These are phyloP conservation scores for Mrakia blollopis DNA, from an alignment of 768 basidiomycete species.

Conservation along the genomic window DNA sequence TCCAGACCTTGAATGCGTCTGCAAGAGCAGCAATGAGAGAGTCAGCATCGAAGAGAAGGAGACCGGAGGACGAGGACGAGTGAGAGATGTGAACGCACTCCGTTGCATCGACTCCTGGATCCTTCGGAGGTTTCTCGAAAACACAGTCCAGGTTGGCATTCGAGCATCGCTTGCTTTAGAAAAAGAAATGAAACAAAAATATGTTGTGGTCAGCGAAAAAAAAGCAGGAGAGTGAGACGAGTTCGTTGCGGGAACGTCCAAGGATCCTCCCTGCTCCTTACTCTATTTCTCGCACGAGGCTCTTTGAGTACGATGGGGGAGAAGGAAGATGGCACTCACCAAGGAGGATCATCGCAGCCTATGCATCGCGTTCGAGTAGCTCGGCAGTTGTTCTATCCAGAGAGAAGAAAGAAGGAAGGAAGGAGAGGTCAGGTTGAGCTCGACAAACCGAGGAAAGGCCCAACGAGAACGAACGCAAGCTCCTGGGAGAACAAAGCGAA, in stretches of 20 bases:
- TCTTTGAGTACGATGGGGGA: no score
- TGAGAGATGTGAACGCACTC: background rate
- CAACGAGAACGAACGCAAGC: constrained; percentile 19
- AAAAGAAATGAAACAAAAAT: no score
- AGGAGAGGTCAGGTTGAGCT: background rate
- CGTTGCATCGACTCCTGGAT: background rate
- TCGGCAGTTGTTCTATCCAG: background rate
- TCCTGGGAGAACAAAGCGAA: background rate
- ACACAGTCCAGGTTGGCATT: constrained; percentile 22
- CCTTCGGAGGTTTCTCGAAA: constrained; percentile 11
- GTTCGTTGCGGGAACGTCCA: no score
- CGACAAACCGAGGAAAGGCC: no score
- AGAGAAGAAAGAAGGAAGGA: background rate
- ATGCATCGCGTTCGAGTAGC: constrained; percentile 19
- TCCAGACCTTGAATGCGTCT: constrained; percentile 12
- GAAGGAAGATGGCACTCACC: no score
- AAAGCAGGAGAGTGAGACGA: no score
- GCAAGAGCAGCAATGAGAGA: background rate
- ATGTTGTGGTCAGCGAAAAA: no score
- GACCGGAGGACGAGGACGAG: background rate
- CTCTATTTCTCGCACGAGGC: no score
- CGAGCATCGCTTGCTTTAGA: background rate
- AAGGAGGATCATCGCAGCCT: constrained; percentile 8
- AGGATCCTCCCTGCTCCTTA: no score
- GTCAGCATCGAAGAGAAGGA: background rate